phyloP scores from a whole-genome alignment of 495 filamentous ascomycete genomes.

The Penicillium riverlandense region DNA sequence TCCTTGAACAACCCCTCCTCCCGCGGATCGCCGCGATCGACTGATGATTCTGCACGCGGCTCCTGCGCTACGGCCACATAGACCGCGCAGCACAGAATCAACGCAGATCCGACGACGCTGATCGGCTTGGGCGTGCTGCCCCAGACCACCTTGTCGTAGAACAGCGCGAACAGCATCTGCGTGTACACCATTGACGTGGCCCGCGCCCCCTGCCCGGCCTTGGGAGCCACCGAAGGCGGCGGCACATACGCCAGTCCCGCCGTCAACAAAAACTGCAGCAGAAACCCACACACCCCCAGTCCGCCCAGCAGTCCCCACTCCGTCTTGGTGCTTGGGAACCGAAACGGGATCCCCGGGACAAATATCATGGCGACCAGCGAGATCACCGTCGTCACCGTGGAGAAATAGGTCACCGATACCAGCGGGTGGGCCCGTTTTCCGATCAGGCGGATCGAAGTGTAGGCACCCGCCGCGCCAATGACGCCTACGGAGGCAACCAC shows the following conservation, averaged over 20 bases:
- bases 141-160: constrained; percentile 74
- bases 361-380: constrained; percentile 51
- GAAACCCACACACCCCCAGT: constrained; percentile 69
- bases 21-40: not conserved
- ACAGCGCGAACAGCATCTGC: constrained; percentile 85
- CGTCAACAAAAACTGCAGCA: constrained; percentile 85
- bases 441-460: constrained; percentile 77
- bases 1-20: not conserved
- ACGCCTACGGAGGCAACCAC: constrained; percentile 72
- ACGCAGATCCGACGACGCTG: constrained; percentile 63
- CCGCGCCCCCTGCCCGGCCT: constrained; percentile 43
- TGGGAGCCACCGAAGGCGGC: constrained; percentile 16
- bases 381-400: constrained; percentile 60
- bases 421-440: constrained; percentile 78
- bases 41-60: constrained; percentile 7
- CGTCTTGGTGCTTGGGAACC: constrained; percentile 49
- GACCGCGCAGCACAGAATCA: constrained; percentile 77
- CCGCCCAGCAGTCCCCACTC: constrained; percentile 69
- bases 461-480: constrained; percentile 68
- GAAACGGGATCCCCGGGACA: constrained; percentile 52
- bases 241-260: constrained; percentile 64
- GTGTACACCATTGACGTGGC: constrained; percentile 89
- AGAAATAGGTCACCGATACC: constrained; percentile 83
- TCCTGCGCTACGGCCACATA: constrained; percentile 60
- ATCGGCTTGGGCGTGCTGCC: constrained; percentile 57